These are phyloP conservation scores for Intubia oerlemansii DNA, from an alignment of 2,329 filamentous ascomycete genomes.

Conservation along the genomic window DNA sequence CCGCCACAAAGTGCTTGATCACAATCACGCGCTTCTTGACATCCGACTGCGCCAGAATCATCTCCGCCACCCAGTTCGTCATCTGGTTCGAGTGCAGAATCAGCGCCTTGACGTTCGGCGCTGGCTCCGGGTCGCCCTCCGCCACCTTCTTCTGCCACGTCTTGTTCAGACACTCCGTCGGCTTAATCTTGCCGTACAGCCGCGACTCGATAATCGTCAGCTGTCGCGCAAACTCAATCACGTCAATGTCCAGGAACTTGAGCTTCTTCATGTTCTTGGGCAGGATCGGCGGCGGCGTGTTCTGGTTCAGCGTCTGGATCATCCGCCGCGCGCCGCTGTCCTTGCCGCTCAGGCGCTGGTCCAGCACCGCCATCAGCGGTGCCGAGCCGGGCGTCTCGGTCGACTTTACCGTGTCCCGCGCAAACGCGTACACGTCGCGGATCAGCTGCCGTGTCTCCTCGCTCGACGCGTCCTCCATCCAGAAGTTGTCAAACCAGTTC, in stretches of 20 bases:
- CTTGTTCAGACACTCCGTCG: conserved; percentile 92
- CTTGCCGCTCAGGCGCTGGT: conserved; percentile 73
- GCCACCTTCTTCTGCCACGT: conserved; percentile 94
- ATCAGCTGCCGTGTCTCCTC: conserved; percentile 71
- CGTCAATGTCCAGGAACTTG: conserved; percentile 93
- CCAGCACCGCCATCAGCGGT: conserved; percentile 66
- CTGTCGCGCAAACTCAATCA: conserved; percentile 90
- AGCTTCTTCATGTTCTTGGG: conserved; percentile 99
- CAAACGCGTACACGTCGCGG: conserved; percentile 74
- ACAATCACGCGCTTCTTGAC: conserved; percentile 92
- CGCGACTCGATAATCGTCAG: conserved; percentile 92
- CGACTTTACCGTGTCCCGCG: conserved; percentile 75
- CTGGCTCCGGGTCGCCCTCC: conserved; percentile 64
- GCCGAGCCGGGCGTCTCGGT: conserved; percentile 81
- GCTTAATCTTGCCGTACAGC: conserved; percentile 87
- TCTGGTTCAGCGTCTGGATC: conserved; percentile 65
- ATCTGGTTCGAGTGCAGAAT: conserved; percentile 97
- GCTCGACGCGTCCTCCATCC: conserved; percentile 77
- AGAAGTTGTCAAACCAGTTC: conserved; percentile 96
- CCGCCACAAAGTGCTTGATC: conserved; percentile 93
- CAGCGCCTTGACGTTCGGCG: conserved; percentile 83
- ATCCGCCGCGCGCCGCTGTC: conserved; percentile 72
- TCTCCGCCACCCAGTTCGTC: conserved; percentile 98
- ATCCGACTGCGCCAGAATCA: conserved; percentile 89
- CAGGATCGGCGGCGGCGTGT: conserved; percentile 71